Percentiles rank a stretch among this genome's conserved stretches.
These are phyloP conservation scores for Russula virescens DNA, from an alignment of 768 basidiomycete species.

Conservation along the genomic window DNA sequence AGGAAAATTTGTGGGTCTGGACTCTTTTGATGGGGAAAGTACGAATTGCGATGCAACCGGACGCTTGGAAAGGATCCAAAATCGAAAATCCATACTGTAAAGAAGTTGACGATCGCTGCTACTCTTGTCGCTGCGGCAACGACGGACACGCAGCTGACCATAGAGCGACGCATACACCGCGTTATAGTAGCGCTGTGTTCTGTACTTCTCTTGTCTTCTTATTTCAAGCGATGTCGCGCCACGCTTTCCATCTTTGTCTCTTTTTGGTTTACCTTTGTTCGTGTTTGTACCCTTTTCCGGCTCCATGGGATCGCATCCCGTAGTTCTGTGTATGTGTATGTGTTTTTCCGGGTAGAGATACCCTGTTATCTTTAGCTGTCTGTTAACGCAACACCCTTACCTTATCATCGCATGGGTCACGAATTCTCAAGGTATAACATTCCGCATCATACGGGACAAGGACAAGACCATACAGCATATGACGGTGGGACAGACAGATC, in stretches of 20 bases:
- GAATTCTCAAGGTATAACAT: background rate
- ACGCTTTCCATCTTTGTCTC: background rate
- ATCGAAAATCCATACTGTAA: background rate
- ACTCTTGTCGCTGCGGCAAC: background rate
- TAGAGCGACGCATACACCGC: background rate
- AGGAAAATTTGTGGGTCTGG: background rate
- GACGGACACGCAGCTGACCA: background rate
- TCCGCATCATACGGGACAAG: background rate
- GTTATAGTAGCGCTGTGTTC: background rate
- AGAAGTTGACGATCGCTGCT: slow-evolving; percentile 2
- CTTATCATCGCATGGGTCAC: background rate
- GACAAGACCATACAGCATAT: background rate
- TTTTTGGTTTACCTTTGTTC: background rate
- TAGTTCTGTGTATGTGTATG: background rate
- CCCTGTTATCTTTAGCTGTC: background rate
- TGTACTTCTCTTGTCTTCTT: background rate
- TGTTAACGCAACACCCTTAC: background rate
- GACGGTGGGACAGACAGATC: background rate
- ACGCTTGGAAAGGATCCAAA: background rate
- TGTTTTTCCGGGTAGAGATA: background rate
- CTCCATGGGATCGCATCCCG: background rate
- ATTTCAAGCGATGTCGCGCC: background rate
- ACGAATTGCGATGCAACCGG: background rate
- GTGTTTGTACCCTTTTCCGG: background rate
- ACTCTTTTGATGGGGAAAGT: background rate